Conservation (phyloP, 257 asterid species). For the Solanum pinnatisectum region DNA sequence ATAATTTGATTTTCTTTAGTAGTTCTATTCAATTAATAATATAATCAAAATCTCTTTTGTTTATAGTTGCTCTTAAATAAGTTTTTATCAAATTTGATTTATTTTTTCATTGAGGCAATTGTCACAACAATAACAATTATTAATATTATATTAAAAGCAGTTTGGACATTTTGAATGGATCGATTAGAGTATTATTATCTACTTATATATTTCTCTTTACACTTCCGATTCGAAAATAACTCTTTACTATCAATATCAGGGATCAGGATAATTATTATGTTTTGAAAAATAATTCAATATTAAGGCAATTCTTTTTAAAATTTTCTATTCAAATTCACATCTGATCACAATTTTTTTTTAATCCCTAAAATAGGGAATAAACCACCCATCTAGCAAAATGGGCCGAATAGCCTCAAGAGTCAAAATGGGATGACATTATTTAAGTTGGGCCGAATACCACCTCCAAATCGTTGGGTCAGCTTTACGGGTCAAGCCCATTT, state of each 20-base stretch:
- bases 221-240: not conserved
- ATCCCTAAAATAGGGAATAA: not conserved
- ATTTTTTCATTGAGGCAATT: not conserved
- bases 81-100: not conserved
- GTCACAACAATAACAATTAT: not conserved
- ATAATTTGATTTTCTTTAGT: not conserved
- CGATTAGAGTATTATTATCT: too few relatives aligned
- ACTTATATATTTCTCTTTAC: not conserved
- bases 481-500: not conserved
- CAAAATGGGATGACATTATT: not conserved
- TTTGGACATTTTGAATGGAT: not conserved
- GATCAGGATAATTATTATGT: not conserved
- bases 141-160: too few relatives aligned
- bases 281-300: not conserved
- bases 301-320: too few relatives aligned
- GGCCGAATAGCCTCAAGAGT: not conserved
- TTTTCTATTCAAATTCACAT: not conserved
- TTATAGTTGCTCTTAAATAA: not conserved
- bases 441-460: too few relatives aligned
- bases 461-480: not conserved
- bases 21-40: not conserved
- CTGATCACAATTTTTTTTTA: not conserved
- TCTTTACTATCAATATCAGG: not conserved
- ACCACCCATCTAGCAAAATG: not conserved
- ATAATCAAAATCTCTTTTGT: not conserved